Base-by-base conservation (phyloP, 2,329 filamentous ascomycete species). In the Bipolaris victoriae region DNA sequence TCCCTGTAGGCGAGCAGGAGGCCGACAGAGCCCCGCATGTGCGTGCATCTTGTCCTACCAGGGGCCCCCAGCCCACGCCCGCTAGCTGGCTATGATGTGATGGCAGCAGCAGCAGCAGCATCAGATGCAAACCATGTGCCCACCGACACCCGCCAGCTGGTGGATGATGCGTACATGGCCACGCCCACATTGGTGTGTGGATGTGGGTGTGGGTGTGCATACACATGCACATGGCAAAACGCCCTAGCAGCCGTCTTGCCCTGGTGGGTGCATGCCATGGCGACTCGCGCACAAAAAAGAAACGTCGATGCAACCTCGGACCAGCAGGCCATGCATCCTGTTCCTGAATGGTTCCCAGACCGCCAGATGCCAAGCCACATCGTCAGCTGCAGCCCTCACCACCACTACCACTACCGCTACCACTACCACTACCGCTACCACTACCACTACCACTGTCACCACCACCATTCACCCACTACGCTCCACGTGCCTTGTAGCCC, bases 21-120 rank as follows among this genome's bases (percentile, higher is more conserved):
- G 22, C 37, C 18, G 37, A 24, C 3, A 51, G 57, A 60, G 60
- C 60, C 60, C 60, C 60, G 58, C 60, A 60, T 51, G 49, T 45
- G 41, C 22, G 7, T 52, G 40, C 13, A 15, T 40, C 11, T 3
- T 29, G 7, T 29, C 7, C 26, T 36, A 41, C 49, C 43, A 39
- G 37, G 46, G 49, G 35, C 11, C 36, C 36, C 29, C 41, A n/a
- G 11, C 7, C 22, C 22, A 29, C 26, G 7, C 7, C 7, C 26
- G 9, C 26, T 29, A 29, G 26, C 26, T 29, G 26, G 31, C 52
- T 15, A 15, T 18, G 35, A 46, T 48, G 49, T 37, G 52, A 53
- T 59, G 48, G 49, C 49, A 31, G 56, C 55, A 43, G 46, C 49
- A 31, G 56, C 55, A 43, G 46, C 35, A 24, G 20, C 51, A 24